A percentile compares a stretch with the other conserved stretches of the same genome.
These are phyloP conservation scores for Rhizophagus clarus DNA, from an alignment of 192 early-diverging fungal genomes.

Conservation along the genomic window DNA sequence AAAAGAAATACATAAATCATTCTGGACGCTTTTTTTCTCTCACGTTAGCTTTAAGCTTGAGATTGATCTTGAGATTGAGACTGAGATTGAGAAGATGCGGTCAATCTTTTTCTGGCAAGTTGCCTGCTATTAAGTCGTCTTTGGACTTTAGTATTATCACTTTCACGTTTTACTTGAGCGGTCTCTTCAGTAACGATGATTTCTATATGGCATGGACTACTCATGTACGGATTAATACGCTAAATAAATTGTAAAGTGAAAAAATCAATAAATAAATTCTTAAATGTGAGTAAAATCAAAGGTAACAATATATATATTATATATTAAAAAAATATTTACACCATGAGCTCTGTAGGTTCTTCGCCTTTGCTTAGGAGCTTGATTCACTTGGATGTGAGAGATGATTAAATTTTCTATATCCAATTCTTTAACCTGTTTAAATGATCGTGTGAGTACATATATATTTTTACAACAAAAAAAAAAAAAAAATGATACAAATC, in stretches of 20 bases:
- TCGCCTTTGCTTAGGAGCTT: slow-evolving; percentile 96
- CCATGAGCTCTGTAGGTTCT: slow-evolving; percentile 99
- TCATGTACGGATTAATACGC: slow-evolving; percentile 82
- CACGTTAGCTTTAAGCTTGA: background rate
- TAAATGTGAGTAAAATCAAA: background rate
- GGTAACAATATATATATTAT: background rate
- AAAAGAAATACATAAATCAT: background rate
- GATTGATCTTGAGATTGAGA: too few species aligned
- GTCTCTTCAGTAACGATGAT: slow-evolving; percentile 89
- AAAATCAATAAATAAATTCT: background rate
- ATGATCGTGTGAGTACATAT: background rate
- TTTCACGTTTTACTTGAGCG: slow-evolving; percentile 76
- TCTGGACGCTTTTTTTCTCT: background rate
- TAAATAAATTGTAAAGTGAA: background rate
- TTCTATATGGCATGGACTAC: slow-evolving; percentile 95
- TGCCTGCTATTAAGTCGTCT: slow-evolving; percentile 58
- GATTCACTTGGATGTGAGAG: slow-evolving; percentile 97
- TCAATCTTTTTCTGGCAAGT: slow-evolving; percentile 45
- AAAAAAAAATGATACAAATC: background rate
- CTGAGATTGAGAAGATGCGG: background rate
- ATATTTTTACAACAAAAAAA: background rate
- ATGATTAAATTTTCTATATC: slow-evolving; percentile 85
- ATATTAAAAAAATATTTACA: background rate
- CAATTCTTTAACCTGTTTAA: slow-evolving; percentile 82
- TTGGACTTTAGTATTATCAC: slow-evolving; percentile 57